Evolutionary conservation across 1,284 basidiomycete species (phyloP), one percentile per base, ranked within the genome.

Genomic region (Austropuccinia psidii): DNA sequence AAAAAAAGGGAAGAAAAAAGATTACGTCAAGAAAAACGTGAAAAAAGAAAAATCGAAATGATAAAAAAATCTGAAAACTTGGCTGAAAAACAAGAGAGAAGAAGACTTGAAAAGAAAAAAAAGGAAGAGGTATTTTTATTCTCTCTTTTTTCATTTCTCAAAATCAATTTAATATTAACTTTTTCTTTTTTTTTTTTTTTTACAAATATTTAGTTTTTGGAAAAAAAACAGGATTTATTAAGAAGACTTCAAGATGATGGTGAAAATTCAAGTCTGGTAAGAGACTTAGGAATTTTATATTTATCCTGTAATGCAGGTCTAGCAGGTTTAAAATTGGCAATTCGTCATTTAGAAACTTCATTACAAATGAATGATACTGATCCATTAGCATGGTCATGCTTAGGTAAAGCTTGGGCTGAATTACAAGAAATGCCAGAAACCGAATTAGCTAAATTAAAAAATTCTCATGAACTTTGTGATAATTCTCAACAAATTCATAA

Each of bases 251-350:
- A 61, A 52, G 68, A 55, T 39, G 43, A 61, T 52, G 47, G 24
- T 13, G 47, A 72, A 35, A 52, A 72, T 50, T 35, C 68, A 1
- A 43, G 41, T 6, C 35, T 72, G 21, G 49, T 72, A 15, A 29
- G 57, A 60, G 68, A 72, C 21, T 47, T 72, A 27, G 68, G 68
- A 1, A 61, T 61, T 6, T 19, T 72, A 13, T 72, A 72, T 35
- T 17, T 72, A 31, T 49, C 57, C 21, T 49, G 43, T 13, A 72
- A 72, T 39, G 68, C 52, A 11, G 68, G 68, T 4, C 17, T 50
- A 29, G 68, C 68, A 4, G 68, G 68, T 31, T n/a, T 72, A 17
- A 72, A 72, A 37, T 15, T 72, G n/a, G 68, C 68, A 8, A 72
- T 72, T 29, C 43, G 68, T 13, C 68, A 72, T 52, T 19, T 72